A percentile compares a stretch with the other conserved stretches of the same genome.
Conservation (phyloP, 139 green algal species). For the Limnomonas spitsbergensis region DNA sequence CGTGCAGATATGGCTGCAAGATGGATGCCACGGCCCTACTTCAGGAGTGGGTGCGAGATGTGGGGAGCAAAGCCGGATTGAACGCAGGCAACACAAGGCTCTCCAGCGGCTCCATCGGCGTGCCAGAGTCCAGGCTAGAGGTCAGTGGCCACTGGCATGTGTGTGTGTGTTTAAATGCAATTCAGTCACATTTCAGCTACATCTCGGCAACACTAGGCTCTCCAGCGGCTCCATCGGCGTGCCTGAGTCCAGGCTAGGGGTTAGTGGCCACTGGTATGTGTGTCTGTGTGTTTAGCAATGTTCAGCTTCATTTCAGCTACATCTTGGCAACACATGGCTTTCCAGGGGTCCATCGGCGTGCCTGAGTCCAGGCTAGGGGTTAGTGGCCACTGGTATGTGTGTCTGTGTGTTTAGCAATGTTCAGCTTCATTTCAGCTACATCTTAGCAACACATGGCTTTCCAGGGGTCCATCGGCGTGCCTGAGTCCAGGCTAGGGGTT, state of each 20-base stretch:
- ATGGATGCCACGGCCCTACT: conserved; percentile 58
- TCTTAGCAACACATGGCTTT: conserved; percentile 56
- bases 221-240: conserved; percentile 53
- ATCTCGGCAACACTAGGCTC: conserved; percentile 57
- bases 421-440: too few species aligned
- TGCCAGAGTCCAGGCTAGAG: conserved; percentile 63
- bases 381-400: background rate
- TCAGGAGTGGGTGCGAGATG: conserved; percentile 66
- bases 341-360: conserved; percentile 48
- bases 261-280: conserved; percentile 9
- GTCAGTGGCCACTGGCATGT: conserved; percentile 19
- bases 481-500: conserved; percentile 65
- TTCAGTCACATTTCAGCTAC: too few species aligned
- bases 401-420: too few species aligned
- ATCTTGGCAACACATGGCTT: conserved; percentile 57
- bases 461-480: conserved; percentile 50
- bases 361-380: conserved; percentile 65
- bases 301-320: too few species aligned
- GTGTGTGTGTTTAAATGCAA: too few species aligned
- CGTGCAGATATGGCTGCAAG: conserved; percentile 63
- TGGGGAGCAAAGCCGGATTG: conserved; percentile 61
- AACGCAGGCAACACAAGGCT: conserved; percentile 51
- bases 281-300: too few species aligned
- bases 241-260: conserved; percentile 62
- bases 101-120: conserved; percentile 51